Conservation (phyloP, 495 filamentous ascomycete genomes). For the Hypoxylon lienhwacheense region DNA sequence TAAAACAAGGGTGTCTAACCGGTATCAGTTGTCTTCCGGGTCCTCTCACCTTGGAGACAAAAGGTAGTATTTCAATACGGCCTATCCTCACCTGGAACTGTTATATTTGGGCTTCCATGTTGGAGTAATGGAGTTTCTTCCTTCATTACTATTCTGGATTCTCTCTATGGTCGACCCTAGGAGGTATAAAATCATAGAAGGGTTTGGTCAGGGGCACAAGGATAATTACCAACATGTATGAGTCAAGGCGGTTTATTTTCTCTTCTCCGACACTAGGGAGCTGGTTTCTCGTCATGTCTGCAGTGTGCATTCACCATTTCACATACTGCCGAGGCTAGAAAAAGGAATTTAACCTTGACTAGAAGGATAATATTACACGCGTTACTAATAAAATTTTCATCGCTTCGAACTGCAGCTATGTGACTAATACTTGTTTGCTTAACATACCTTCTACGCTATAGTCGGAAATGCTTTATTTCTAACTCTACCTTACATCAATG, state of each 20-base stretch:
- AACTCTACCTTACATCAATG: not conserved
- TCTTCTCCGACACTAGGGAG: slow-evolving; percentile 4
- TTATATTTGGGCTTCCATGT: not conserved
- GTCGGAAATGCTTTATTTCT: not conserved
- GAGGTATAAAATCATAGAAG: slow-evolving; percentile 1
- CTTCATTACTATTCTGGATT: too few species aligned
- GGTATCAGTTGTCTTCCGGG: not conserved
- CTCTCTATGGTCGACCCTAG: slow-evolving; percentile 6
- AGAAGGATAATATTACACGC: slow-evolving; percentile 11
- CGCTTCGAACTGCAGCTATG: not conserved
- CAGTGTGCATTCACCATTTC: slow-evolving; percentile 25
- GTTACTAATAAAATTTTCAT: slow-evolving; percentile 18
- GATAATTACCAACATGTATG: not conserved
- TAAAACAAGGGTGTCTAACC: not conserved
- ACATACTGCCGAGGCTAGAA: slow-evolving; percentile 1
- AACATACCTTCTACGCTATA: too few species aligned
- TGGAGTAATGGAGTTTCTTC: slow-evolving; percentile 9
- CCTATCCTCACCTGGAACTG: not conserved
- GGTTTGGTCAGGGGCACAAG: not conserved
- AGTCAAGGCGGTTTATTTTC: slow-evolving; percentile 1
- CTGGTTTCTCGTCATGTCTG: slow-evolving; percentile 12
- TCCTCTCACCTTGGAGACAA: not conserved
- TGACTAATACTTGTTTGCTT: slow-evolving; percentile 12
- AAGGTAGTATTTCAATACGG: not conserved
- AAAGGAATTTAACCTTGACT: slow-evolving; percentile 7